A percentile compares a stretch with the other conserved stretches of the same genome.
phyloP scores from a whole-genome alignment of 768 basidiomycete genomes.

The Lepiota brunneoincarnata region DNA sequence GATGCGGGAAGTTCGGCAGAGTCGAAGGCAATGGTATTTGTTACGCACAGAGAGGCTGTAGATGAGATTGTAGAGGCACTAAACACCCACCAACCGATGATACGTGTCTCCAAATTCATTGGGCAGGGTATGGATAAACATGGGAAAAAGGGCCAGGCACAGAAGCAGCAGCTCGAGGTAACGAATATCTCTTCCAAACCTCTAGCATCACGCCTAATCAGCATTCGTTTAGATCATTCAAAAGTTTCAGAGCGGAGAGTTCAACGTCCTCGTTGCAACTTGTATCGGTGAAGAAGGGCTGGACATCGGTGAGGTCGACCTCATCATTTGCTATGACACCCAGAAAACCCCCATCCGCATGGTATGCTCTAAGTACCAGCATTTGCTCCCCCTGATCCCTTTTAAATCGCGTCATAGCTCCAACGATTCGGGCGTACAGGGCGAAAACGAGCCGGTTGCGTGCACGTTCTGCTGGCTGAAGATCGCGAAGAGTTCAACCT shows the following conservation, averaged over 20 bases:
- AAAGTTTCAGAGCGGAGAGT: constrained; percentile 82
- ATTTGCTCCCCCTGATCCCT: constrained; percentile 1
- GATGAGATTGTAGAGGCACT: constrained; percentile 86
- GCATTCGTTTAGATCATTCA: constrained; percentile 63
- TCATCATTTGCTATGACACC: constrained; percentile 95
- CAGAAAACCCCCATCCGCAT: constrained; percentile 96
- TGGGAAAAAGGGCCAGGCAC: constrained; percentile 84
- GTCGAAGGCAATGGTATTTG: constrained; percentile 92
- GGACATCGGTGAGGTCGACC: constrained; percentile 96
- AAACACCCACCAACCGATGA: constrained; percentile 70
- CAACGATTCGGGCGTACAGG: constrained; percentile 97
- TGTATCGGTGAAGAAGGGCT: constrained; percentile 98
- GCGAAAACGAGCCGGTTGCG: constrained; percentile 82
- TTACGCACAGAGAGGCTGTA: constrained; percentile 85
- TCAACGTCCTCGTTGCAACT: constrained; percentile 92
- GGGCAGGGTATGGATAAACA: constrained; percentile 86
- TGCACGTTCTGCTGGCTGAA: constrained; percentile 91
- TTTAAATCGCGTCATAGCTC: constrained; percentile 48
- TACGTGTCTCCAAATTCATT: constrained; percentile 84
- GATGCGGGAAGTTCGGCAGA: constrained; percentile 35
- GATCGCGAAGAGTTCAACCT: constrained; percentile 89
- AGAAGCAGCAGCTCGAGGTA: constrained; percentile 91
- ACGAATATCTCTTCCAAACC: constrained; percentile 14
- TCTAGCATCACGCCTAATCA: constrained; percentile 1
- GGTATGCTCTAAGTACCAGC: constrained; percentile 44